phyloP scores from a whole-genome alignment of 208 protist species.

The Crithidia sp. region DNA sequence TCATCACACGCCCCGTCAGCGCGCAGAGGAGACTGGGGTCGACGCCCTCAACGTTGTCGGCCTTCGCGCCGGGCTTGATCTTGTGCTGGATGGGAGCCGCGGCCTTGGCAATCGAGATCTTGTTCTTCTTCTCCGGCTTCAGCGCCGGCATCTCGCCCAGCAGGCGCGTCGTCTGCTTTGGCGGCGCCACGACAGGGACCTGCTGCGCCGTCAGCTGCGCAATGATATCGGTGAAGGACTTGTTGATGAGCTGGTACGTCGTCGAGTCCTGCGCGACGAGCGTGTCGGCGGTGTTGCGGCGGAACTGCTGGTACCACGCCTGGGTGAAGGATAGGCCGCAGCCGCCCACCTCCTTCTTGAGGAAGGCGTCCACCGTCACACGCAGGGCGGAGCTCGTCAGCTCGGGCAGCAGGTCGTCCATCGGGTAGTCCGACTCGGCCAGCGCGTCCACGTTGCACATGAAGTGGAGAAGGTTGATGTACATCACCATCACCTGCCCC shows the following conservation, averaged over 20 bases:
- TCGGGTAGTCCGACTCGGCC: conserved; percentile 41
- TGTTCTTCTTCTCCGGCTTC: conserved; percentile 49
- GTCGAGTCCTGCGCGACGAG: conserved; percentile 64
- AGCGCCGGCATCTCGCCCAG: conserved; percentile 75
- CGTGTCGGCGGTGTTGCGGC: conserved; percentile 65
- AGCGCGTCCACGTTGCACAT: conserved; percentile 91
- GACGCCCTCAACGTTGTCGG: conserved; percentile 60
- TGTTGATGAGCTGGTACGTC: conserved; percentile 74
- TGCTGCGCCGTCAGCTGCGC: conserved; percentile 41
- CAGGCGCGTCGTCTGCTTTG: conserved; percentile 31
- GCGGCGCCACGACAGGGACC: conserved; percentile 20
- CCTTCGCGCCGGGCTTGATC: conserved; percentile 40
- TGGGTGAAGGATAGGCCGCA: conserved; percentile 68
- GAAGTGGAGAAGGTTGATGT: conserved; percentile 87
- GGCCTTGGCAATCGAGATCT: conserved; percentile 81
- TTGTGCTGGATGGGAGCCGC: conserved; percentile 61
- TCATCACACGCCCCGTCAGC: conserved; percentile 90
- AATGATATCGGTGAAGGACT: conserved; percentile 57
- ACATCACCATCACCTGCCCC: conserved; percentile 77
- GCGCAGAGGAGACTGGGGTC: conserved; percentile 79
- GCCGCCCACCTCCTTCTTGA: conserved; percentile 71
- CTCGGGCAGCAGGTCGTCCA: conserved; percentile 65
- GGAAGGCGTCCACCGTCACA: conserved; percentile 62
- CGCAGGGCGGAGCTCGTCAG: conserved; percentile 56
- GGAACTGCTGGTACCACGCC: conserved; percentile 87